Evolutionary conservation across 306 rosid genomes (phyloP), one percentile per base, ranked within the genome.

Genomic region (Parietaria judaica): DNA sequence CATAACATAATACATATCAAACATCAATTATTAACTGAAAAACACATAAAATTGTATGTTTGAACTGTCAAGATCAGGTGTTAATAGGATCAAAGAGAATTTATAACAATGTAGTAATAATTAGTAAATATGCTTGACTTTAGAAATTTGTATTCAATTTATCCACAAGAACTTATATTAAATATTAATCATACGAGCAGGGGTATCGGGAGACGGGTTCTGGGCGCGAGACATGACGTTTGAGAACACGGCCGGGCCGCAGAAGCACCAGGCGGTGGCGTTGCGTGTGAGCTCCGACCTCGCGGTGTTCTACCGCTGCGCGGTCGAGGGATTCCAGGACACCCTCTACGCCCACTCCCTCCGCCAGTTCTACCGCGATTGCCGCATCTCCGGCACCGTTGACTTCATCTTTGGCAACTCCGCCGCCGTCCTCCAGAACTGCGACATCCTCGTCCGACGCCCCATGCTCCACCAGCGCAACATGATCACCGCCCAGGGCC

Each of bases 141-240:
- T 41, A 5, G 9, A 5, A 41, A 8, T 41, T 8, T 5, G 6
- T 5, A 41, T 41, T 5, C 45, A 41, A 41, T 41, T 41, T 41
- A 8, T 39, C 45, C 3, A 41, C 45, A 41, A 41, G 7, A 41
- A 41, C 6, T 41, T 41, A 41, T 5, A 41, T 41, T 41, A 41
- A 5, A 41, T 8, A 41, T 41, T 41, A 41, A 41, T 41, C 45
- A 41, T 41, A 5, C 9, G 45, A 41, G 9, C 45, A 84, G 90
- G 84, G 58, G 83, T 84, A 52, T 78, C 81, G 0, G 88, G 94
- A 6, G 97, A 86, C 72, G 95, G 86, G 7, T 86, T 90, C 35
- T 90, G 85, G 95, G 94, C 84, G 6, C 71, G 82, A 45, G 88
- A 84, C 56, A 74, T 89, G 50, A 79, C 88, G 15, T 82, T 86